phyloP scores from a whole-genome alignment of 2,329 filamentous ascomycete genomes.

The Colletotrichum sp. region DNA sequence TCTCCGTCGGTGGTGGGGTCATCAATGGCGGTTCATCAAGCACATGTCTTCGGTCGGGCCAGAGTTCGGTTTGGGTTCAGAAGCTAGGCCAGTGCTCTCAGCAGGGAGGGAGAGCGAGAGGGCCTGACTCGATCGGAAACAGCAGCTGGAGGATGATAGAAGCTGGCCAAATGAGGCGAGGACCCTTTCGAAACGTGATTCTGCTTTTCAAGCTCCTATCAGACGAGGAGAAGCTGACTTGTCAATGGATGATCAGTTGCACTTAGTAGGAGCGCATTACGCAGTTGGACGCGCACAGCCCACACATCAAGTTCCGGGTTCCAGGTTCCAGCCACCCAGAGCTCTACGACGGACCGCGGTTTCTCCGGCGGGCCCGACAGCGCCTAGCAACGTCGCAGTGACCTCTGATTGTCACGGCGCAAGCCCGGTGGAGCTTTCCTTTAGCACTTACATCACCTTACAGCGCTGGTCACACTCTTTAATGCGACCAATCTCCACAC shows the following conservation, averaged over 20 bases:
- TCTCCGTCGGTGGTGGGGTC: constrained; percentile 18
- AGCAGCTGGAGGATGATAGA: background rate
- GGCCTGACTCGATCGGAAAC: background rate
- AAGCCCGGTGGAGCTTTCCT: background rate
- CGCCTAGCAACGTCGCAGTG: background rate
- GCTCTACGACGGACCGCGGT: constrained; percentile 6
- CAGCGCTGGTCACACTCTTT: background rate
- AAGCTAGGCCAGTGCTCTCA: background rate
- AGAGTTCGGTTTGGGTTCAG: constrained; percentile 7
- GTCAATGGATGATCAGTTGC: constrained; percentile 2
- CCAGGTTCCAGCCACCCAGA: constrained; percentile 16
- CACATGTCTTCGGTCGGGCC: constrained; percentile 18
- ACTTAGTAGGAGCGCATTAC: constrained; percentile 11
- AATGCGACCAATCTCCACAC: background rate
- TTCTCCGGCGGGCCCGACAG: constrained; percentile 1
- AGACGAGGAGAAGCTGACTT: background rate
- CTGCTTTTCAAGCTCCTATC: background rate
- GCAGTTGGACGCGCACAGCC: constrained; percentile 15
- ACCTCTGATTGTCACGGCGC: background rate
- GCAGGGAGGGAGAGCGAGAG: background rate
- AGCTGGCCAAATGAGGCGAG: background rate
- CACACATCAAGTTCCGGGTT: constrained; percentile 17
- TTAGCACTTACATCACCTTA: background rate
- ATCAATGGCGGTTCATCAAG: constrained; percentile 22
- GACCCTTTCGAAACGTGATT: background rate